Evolutionary conservation across 306 rosid genomes (phyloP).

Genomic region (Cucurbita argyrosperma): DNA sequence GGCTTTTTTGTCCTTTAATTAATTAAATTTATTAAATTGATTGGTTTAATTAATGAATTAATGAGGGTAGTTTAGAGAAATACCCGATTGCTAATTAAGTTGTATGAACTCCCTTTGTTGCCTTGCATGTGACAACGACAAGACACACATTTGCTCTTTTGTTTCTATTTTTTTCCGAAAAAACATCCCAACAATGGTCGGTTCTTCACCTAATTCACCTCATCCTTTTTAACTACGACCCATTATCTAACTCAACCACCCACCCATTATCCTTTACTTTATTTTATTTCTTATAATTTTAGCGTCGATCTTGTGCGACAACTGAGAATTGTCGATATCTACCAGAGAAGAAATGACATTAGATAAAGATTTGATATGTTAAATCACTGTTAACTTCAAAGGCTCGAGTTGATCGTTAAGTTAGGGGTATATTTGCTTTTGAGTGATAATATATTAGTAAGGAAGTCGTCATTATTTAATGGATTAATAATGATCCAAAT

Average conservation of each 20-base stretch:
- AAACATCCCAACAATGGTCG: neutral
- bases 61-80: neutral
- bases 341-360: too few relatives aligned
- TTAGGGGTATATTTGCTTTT: too few relatives aligned
- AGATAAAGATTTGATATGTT: too few relatives aligned
- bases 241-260: neutral
- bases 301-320: too few relatives aligned
- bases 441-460: too few relatives aligned
- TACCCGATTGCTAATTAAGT: neutral
- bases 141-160: neutral
- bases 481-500: neutral
- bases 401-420: too few relatives aligned
- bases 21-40: neutral
- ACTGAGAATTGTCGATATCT: too few relatives aligned
- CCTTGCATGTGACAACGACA: constrained; percentile 29
- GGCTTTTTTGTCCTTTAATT: neutral
- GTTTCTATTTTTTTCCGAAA: too few relatives aligned
- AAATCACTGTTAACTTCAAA: too few relatives aligned
- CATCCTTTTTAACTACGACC: neutral
- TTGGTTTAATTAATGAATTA: neutral
- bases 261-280: neutral
- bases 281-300: too few relatives aligned
- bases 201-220: neutral
- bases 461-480: neutral
- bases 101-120: constrained; percentile 18